Evolutionary conservation across 2,329 filamentous ascomycete genomes (phyloP).

Genomic region (Lasiodiplodia hormozganensis): DNA sequence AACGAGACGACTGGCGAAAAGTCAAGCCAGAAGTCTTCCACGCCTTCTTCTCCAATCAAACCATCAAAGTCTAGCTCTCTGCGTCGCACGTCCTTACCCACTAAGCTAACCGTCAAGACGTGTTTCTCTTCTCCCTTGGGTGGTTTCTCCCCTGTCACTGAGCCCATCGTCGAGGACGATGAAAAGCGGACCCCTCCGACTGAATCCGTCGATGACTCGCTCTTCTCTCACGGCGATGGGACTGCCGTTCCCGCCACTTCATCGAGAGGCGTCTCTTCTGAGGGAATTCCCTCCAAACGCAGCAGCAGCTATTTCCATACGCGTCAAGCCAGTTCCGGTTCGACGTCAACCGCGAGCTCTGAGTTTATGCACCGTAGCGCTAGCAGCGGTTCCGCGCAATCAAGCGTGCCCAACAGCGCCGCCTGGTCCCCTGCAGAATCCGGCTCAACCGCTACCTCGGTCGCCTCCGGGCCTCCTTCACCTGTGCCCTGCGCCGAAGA

Average conservation of each 20-base stretch:
- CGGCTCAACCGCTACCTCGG: conserved; percentile 6
- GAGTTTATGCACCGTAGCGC: conserved; percentile 10
- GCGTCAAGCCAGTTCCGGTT: background rate
- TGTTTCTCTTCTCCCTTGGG: background rate
- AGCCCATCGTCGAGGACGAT: conserved; percentile 24
- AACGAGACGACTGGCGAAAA: conserved; percentile 35
- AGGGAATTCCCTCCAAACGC: background rate
- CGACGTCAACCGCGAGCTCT: background rate
- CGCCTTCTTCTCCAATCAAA: background rate
- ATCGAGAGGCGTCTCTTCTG: background rate
- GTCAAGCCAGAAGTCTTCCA: background rate
- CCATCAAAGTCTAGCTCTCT: background rate
- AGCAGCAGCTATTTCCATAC: conserved; percentile 16
- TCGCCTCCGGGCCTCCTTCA: background rate
- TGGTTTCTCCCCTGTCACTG: conserved; percentile 16
- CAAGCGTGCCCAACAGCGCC: conserved; percentile 1
- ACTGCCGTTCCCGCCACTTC: background rate
- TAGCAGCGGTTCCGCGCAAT: conserved; percentile 2
- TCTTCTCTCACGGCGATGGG: background rate
- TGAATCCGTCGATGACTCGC: background rate
- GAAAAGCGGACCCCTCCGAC: conserved; percentile 19
- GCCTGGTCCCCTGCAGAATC: conserved; percentile 13
- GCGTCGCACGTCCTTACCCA: conserved; percentile 15
- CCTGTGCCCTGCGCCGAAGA: background rate
- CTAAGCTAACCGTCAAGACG: conserved; percentile 26